Evolutionary conservation across 345 rosid genomes (phyloP).

Genomic region (Eucalyptus microcorys): DNA sequence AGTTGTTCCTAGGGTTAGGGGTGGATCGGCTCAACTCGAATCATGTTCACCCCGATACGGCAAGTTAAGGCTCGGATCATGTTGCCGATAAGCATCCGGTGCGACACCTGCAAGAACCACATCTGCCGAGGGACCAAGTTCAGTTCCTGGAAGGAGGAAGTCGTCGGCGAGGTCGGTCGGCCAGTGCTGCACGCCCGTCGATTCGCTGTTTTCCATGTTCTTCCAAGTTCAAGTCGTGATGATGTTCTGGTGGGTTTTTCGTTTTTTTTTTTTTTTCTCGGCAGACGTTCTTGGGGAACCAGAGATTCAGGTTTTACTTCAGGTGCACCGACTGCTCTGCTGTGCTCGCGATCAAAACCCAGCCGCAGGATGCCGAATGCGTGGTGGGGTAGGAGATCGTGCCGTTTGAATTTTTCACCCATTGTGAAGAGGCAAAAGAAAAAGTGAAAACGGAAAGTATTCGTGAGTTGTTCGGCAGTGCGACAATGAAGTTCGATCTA

Average conservation of each 20-base stretch:
- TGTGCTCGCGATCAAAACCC: conserved; percentile 73
- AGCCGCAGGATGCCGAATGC: conserved; percentile 90
- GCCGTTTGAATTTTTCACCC: no score
- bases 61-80: conserved; percentile 91
- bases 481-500: no score
- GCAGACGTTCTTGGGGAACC: conserved; percentile 85
- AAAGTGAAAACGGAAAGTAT: no score
- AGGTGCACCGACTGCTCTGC: conserved; percentile 93
- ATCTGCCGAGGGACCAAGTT: conserved; percentile 88
- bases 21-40: no score
- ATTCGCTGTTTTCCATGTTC: neutral
- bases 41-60: no score
- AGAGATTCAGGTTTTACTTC: conserved; percentile 42
- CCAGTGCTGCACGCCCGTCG: neutral
- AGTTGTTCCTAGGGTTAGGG: no score
- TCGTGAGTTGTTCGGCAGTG: no score
- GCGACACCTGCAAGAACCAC: conserved; percentile 72
- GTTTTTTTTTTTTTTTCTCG: neutral
- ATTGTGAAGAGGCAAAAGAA: no score
- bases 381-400: conserved; percentile 7
- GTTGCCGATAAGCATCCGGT: conserved; percentile 96
- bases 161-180: conserved; percentile 53
- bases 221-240: neutral
- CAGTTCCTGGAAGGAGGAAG: conserved; percentile 92
- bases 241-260: no score